Conservation (phyloP, 345 rosid species). For the Populus davidiana region DNA sequence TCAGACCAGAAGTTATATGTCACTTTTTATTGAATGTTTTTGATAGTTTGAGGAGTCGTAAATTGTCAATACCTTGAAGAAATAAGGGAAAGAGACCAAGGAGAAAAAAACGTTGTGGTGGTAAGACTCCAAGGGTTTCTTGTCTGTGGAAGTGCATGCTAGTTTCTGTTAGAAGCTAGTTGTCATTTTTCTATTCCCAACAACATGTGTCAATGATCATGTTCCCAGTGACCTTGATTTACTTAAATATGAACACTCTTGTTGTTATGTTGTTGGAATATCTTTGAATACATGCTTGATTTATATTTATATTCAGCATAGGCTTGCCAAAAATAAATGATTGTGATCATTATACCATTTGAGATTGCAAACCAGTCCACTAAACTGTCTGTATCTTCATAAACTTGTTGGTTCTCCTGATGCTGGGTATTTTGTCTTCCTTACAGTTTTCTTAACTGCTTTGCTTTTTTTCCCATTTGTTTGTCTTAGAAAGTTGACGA, state of each 20-base stretch:
- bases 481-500: neutral
- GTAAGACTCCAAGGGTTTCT: conserved; percentile 14
- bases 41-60: conserved; percentile 16
- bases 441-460: neutral
- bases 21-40: neutral
- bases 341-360: neutral
- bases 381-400: neutral
- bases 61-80: neutral
- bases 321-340: neutral
- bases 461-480: too few relatives aligned
- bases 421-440: neutral
- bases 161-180: neutral
- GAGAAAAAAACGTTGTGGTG: conserved; percentile 7
- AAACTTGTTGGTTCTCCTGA: neutral
- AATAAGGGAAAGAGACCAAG: neutral
- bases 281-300: neutral
- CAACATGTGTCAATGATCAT: too few relatives aligned
- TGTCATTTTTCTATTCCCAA: too few relatives aligned
- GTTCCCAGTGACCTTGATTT: neutral
- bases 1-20: neutral
- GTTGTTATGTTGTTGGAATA: neutral
- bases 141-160: neutral
- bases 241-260: neutral
- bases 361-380: neutral
- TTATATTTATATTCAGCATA: neutral